Evolutionary conservation across 2,329 filamentous ascomycete genomes (phyloP), one percentile per base, ranked within the genome.

Genomic region (Fusarium stilboides): DNA sequence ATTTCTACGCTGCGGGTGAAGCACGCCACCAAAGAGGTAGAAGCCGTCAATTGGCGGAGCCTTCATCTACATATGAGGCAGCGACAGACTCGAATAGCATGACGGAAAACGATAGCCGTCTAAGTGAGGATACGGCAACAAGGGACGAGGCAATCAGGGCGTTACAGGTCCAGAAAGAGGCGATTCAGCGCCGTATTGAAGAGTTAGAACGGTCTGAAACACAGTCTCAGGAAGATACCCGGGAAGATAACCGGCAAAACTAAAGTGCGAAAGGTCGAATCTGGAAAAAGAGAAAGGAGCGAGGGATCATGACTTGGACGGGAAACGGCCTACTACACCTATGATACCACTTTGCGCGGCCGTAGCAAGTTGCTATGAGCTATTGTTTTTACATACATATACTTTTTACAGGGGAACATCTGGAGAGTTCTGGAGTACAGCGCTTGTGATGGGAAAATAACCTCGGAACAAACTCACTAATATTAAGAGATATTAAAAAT

Each of bases 101-200:
- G 28, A 60, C 54, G 7, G 73, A 76, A 24, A 65, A 68, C 42
- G 72, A 74, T 8, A 62, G 63, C 31, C 70, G 62, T 22, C 49
- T 74, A 26, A 74, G 58, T 24, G 74, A 62, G 24, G 69, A 68
- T 43, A 68, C 55, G 33, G 54, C 68, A 14, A 68, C 61, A 13
- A 63, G 74, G n/a, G 76, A 72, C 7, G 75, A 78, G 9, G 76
- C 80, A 52, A 79, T 80, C 12, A 69, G 69, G 52, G 74, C 62
- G 6, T 68, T 80, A 19, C 72, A 73, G 20, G 76, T 74, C n/a
- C 78, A 80, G 31, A 80, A 80, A 51, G 77, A 72, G 13, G 74
- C 72, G 15, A 79, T 80, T 24, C 76, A 79, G 57, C 76, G 76
- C 19, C 78, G 79, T 17, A 75, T 80, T 19, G 75, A 80, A 42